Conservation (phyloP, 352 stramenopile species). For the Globisporangium apiculatum region DNA sequence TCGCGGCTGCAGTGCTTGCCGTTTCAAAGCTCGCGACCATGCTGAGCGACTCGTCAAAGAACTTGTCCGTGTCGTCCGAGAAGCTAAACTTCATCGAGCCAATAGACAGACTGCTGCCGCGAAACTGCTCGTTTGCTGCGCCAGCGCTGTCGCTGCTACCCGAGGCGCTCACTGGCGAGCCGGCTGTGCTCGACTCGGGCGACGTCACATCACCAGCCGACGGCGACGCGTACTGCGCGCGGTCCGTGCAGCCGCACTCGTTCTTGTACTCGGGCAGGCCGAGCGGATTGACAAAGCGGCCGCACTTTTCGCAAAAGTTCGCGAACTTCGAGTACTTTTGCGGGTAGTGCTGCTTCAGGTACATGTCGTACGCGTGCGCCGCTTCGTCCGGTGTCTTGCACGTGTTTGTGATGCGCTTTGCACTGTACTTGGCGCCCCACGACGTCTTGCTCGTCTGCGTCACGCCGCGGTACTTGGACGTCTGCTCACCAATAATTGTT, state of each 20-base stretch:
- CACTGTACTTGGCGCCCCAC: slow-evolving; percentile 85
- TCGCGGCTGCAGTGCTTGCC: neutral
- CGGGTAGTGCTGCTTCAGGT: slow-evolving; percentile 74
- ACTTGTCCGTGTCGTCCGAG: slow-evolving; percentile 54
- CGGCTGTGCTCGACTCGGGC: slow-evolving; percentile 10
- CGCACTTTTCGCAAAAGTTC: slow-evolving; percentile 82
- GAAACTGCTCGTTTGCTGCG: slow-evolving; percentile 19
- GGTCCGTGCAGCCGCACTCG: slow-evolving; percentile 54
- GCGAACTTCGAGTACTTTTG: slow-evolving; percentile 83
- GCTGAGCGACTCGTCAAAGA: slow-evolving; percentile 52
- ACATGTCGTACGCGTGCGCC: slow-evolving; percentile 74
- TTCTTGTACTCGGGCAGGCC: slow-evolving; percentile 64
- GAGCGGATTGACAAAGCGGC: slow-evolving; percentile 76
- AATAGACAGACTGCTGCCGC: slow-evolving; percentile 60
- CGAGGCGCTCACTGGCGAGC: slow-evolving; percentile 18
- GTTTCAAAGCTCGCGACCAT: slow-evolving; percentile 23
- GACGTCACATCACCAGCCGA: slow-evolving; percentile 11
- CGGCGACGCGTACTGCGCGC: slow-evolving; percentile 14
- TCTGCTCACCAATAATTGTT: slow-evolving; percentile 20
- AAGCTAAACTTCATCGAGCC: slow-evolving; percentile 71
- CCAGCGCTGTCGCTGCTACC: slow-evolving; percentile 18
- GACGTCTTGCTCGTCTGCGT: slow-evolving; percentile 84
- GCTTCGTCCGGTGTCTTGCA: slow-evolving; percentile 85
- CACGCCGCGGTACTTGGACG: slow-evolving; percentile 83
- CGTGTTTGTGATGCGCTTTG: slow-evolving; percentile 85